These are phyloP conservation scores for Herpetospermum pedunculosum DNA, from an alignment of 306 rosid genomes.

Conservation along the genomic window DNA sequence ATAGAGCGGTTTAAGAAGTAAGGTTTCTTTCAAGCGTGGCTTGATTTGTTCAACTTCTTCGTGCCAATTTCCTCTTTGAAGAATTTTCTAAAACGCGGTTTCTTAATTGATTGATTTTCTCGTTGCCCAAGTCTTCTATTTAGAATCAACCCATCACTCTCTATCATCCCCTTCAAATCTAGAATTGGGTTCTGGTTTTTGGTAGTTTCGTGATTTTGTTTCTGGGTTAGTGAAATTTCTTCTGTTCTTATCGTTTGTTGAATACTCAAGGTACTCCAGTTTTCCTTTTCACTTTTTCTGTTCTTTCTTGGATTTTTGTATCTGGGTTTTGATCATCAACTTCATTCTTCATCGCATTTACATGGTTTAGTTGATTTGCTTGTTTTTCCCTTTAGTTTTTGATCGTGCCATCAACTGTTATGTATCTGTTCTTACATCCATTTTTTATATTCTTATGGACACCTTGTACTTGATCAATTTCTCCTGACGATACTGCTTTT, in stretches of 20 bases:
- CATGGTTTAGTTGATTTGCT: constrained; percentile 10
- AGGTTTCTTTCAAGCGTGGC: background rate
- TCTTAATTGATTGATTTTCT: constrained; percentile 4
- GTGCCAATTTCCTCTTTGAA: constrained; percentile 17
- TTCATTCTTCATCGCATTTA: background rate
- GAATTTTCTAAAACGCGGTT: constrained; percentile 39
- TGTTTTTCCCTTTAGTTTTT: constrained; percentile 4
- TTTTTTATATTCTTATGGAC: background rate
- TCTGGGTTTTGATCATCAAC: constrained; percentile 19
- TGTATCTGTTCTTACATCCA: constrained; percentile 2
- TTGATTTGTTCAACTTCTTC: background rate
- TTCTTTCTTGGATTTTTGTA: constrained; percentile 14
- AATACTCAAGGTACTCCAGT: constrained; percentile 33
- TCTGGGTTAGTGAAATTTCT: constrained; percentile 2
- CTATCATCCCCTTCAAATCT: constrained; percentile 10
- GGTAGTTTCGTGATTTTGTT: background rate
- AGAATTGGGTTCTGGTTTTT: background rate
- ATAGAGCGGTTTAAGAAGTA: background rate
- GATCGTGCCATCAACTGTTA: constrained; percentile 5
- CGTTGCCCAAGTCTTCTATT: constrained; percentile 19
- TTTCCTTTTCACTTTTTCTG: background rate
- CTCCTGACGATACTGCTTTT: too few relatives aligned
- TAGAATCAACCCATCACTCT: constrained; percentile 6
- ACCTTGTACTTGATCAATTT: background rate
- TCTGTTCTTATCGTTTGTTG: background rate